Evolutionary conservation across 805 yeast species (phyloP).

Genomic region (Ogataea philodendri): DNA sequence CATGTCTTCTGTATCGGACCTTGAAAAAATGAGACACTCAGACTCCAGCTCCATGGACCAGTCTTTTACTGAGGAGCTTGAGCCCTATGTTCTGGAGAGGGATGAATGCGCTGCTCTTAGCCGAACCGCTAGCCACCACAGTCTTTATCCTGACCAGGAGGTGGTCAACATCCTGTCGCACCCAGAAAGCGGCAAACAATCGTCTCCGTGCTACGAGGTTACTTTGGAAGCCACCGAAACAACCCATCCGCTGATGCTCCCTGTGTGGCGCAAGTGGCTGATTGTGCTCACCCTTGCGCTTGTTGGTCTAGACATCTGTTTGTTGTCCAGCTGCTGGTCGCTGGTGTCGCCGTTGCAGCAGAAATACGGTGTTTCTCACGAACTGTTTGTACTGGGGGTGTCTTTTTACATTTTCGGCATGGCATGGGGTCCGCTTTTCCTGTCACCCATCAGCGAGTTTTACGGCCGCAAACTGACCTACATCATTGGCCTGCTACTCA

Average conservation of each 20-base stretch:
- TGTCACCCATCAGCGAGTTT: slow-evolving; percentile 61
- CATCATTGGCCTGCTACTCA: slow-evolving; percentile 44
- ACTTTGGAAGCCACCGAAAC: slow-evolving; percentile 18
- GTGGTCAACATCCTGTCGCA: slow-evolving; percentile 8
- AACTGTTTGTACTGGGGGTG: slow-evolving; percentile 58
- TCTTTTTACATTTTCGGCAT: slow-evolving; percentile 59
- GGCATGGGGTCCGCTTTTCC: slow-evolving; percentile 59
- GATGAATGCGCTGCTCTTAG: slow-evolving; percentile 6
- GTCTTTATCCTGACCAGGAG: slow-evolving; percentile 25
- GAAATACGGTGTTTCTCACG: slow-evolving; percentile 51
- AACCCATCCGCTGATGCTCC: slow-evolving; percentile 29
- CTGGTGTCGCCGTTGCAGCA: slow-evolving; percentile 53
- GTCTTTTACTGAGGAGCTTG: neutral
- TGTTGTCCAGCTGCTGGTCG: slow-evolving; percentile 69
- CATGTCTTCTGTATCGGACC: no score
- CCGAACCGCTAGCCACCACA: slow-evolving; percentile 15
- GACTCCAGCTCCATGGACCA: slow-evolving; percentile 5
- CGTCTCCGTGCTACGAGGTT: slow-evolving; percentile 17
- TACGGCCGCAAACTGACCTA: slow-evolving; percentile 56
- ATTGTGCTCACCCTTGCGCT: slow-evolving; percentile 52
- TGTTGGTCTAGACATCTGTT: slow-evolving; percentile 59
- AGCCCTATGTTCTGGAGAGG: slow-evolving; percentile 1
- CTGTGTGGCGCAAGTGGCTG: slow-evolving; percentile 52
- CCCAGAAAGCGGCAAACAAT: neutral
- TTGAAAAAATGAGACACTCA: slow-evolving; percentile 2